These are phyloP conservation scores for Sarocladium kiliense DNA, from an alignment of 2,329 filamentous ascomycete genomes.

Conservation along the genomic window DNA sequence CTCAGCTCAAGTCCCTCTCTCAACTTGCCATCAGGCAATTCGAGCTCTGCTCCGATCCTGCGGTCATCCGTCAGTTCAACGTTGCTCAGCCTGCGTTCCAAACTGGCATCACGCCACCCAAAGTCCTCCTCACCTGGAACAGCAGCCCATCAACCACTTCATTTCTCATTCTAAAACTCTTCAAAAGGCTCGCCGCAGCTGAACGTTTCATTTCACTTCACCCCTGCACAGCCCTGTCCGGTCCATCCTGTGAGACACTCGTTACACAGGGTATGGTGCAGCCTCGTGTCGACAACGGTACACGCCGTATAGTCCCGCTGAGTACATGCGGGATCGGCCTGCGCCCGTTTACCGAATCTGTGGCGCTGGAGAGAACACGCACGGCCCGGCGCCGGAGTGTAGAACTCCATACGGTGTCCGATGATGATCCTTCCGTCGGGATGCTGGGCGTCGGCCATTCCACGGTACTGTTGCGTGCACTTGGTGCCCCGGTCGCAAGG, in stretches of 20 bases:
- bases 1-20: too few species aligned
- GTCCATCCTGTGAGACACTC: slow-evolving; percentile 2
- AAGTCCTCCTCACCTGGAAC: not conserved
- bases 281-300: not conserved
- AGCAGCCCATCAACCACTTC: too few species aligned
- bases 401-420: slow-evolving; percentile 8
- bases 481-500: slow-evolving; percentile 1
- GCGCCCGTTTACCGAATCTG: not conserved
- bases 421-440: slow-evolving; percentile 8
- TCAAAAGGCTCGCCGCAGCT: not conserved
- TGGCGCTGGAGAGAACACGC: not conserved
- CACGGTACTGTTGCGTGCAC: slow-evolving; percentile 7
- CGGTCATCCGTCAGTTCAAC: slow-evolving; percentile 1
- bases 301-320: slow-evolving; percentile 5
- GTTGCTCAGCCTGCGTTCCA: not conserved
- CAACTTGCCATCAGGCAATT: too few species aligned
- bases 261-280: slow-evolving; percentile 1
- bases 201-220: not conserved
- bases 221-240: not conserved
- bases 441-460: slow-evolving; percentile 8
- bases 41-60: slow-evolving; percentile 4
- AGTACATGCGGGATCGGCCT: slow-evolving; percentile 4
- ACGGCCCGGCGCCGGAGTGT: slow-evolving; percentile 3
- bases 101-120: too few species aligned
- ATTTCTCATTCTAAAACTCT: not conserved